Percentiles rank a stretch among this genome's conserved stretches.
phyloP scores from a whole-genome alignment of 2,329 filamentous ascomycete species.

The Clonostachys chloroleuca region DNA sequence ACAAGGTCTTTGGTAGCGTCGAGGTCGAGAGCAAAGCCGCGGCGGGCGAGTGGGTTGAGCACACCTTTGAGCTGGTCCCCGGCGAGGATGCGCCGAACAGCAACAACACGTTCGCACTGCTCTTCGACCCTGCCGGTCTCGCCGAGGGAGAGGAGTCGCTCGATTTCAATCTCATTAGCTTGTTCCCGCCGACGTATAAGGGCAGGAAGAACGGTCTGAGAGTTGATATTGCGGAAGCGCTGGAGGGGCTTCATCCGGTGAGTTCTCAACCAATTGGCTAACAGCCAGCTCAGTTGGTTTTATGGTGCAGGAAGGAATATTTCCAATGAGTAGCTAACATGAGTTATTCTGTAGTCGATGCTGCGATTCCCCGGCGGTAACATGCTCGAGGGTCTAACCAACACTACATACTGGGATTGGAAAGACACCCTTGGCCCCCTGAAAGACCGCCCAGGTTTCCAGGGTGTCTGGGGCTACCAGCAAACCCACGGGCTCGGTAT shows the following conservation, averaged over 20 bases:
- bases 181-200: conserved; percentile 59
- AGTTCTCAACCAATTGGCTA: conserved; percentile 5
- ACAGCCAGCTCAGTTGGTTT: background rate
- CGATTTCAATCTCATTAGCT: conserved; percentile 53
- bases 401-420: conserved; percentile 43
- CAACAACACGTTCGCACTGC: conserved; percentile 53
- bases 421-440: conserved; percentile 50
- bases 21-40: conserved; percentile 37
- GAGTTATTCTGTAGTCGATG: conserved; percentile 33
- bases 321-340: background rate
- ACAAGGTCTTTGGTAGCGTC: conserved; percentile 37
- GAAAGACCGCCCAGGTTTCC: conserved; percentile 47
- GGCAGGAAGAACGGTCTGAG: conserved; percentile 52
- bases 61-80: conserved; percentile 39
- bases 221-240: conserved; percentile 46
- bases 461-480: conserved; percentile 54
- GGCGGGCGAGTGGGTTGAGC: conserved; percentile 43
- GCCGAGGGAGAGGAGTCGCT: conserved; percentile 31
- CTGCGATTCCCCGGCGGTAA: conserved; percentile 64
- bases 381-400: conserved; percentile 47
- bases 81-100: conserved; percentile 40
- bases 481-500: conserved; percentile 60
- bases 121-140: conserved; percentile 39
- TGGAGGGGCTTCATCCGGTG: conserved; percentile 46
- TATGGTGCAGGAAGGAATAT: background rate